phyloP scores from a whole-genome alignment of 208 protist species.

The Borovskyia barvae region DNA sequence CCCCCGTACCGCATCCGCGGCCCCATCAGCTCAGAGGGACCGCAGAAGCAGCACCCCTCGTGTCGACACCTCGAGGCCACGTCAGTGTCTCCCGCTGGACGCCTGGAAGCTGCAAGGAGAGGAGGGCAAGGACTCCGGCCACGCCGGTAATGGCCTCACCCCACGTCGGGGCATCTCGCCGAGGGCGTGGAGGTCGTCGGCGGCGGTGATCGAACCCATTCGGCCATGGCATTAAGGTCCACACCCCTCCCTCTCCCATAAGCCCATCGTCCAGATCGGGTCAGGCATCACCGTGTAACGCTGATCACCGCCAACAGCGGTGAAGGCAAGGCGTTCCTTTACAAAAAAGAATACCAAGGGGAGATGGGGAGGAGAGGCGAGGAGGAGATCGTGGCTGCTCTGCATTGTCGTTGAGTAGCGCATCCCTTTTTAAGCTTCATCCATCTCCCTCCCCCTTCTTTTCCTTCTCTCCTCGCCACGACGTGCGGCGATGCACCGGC shows the following conservation, averaged over 20 bases:
- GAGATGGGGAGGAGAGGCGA: neutral
- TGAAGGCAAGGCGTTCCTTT: too few species aligned
- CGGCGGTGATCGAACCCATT: conserved; percentile 8
- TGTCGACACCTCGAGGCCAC: conserved; percentile 18
- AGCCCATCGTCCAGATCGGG: too few species aligned
- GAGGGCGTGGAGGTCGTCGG: conserved; percentile 7
- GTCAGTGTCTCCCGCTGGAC: conserved; percentile 11
- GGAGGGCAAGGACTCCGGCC: neutral
- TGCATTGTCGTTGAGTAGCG: neutral
- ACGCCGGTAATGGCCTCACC: neutral
- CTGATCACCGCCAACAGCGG: too few species aligned
- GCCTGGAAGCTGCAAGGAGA: conserved; percentile 22
- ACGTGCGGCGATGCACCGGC: too few species aligned
- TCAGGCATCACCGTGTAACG: too few species aligned
- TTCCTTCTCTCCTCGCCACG: conserved; percentile 5
- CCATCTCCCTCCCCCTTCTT: neutral
- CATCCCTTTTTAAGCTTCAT: conserved; percentile 7
- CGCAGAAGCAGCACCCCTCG: conserved; percentile 3
- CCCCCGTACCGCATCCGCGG: conserved; percentile 1
- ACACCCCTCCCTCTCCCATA: too few species aligned
- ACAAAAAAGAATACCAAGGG: too few species aligned
- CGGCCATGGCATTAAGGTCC: conserved; percentile 27
- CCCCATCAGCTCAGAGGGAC: too few species aligned
- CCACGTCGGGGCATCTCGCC: conserved; percentile 5
- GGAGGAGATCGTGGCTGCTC: neutral